Conservation (phyloP, 306 rosid species). For the Geum urbanum region DNA sequence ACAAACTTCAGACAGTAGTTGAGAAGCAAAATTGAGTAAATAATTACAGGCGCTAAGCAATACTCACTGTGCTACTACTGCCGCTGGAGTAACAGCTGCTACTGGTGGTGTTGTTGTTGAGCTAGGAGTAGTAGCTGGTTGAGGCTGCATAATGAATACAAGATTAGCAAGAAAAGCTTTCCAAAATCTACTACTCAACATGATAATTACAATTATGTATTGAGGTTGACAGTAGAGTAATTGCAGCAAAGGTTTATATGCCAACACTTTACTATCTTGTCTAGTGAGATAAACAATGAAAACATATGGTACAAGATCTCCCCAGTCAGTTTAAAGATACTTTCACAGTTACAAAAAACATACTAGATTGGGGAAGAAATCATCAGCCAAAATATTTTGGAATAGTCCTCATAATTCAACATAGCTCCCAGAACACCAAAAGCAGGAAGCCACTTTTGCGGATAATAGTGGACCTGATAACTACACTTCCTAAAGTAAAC, state of each 20-base stretch:
- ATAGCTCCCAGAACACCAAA: background rate
- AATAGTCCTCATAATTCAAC: background rate
- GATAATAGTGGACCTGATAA: background rate
- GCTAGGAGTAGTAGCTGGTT: slow-evolving; percentile 34
- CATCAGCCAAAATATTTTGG: background rate
- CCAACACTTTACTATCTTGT: background rate
- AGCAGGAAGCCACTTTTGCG: background rate
- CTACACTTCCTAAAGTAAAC: background rate
- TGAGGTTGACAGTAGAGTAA: background rate
- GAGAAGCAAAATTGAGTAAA: background rate
- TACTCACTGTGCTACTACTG: slow-evolving; percentile 48
- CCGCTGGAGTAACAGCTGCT: slow-evolving; percentile 30
- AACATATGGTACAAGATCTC: background rate
- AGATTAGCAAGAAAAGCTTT: background rate
- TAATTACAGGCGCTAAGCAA: background rate
- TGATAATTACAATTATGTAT: background rate
- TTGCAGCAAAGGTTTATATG: background rate
- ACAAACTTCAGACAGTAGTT: background rate
- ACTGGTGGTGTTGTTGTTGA: slow-evolving; percentile 24
- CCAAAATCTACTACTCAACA: background rate
- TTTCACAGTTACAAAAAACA: background rate
- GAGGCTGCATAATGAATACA: slow-evolving; percentile 25
- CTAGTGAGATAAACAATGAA: background rate
- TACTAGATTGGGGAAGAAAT: background rate
- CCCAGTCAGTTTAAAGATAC: background rate